These are phyloP conservation scores for Betula pendula DNA, from an alignment of 306 rosid species.

Conservation along the genomic window DNA sequence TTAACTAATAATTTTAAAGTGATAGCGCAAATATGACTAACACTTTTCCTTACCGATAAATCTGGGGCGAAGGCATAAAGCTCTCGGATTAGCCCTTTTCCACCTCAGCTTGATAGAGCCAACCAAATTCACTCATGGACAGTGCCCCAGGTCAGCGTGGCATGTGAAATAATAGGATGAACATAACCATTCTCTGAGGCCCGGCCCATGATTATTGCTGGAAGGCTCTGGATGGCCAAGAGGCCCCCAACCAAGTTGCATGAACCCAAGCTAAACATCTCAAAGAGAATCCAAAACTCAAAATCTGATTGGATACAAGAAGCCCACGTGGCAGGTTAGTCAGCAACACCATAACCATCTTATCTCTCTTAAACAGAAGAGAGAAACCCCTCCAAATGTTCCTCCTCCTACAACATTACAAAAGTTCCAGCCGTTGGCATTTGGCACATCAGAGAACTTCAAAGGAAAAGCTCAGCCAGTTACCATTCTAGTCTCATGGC, in stretches of 20 bases:
- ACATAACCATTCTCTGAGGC: background rate
- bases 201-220: background rate
- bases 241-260: background rate
- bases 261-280: background rate
- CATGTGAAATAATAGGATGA: too few species aligned
- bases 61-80: too few species aligned
- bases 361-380: background rate
- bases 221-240: background rate
- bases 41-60: too few species aligned
- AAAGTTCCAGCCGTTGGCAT: background rate
- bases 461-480: too few species aligned
- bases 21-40: too few species aligned
- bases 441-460: too few species aligned
- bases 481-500: slow-evolving; percentile 14
- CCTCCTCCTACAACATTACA: background rate
- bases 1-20: too few species aligned
- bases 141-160: too few species aligned
- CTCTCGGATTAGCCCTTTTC: too few species aligned
- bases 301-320: slow-evolving; percentile 17
- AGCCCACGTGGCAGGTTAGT: slow-evolving; percentile 21
- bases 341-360: background rate
- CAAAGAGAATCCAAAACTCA: slow-evolving; percentile 23
- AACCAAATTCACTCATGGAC: too few species aligned
- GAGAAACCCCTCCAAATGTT: background rate
- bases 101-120: too few species aligned